Percentiles rank a stretch among this genome's conserved stretches.
Conservation (phyloP, 768 basidiomycete species). For the Suillus weaverae region DNA sequence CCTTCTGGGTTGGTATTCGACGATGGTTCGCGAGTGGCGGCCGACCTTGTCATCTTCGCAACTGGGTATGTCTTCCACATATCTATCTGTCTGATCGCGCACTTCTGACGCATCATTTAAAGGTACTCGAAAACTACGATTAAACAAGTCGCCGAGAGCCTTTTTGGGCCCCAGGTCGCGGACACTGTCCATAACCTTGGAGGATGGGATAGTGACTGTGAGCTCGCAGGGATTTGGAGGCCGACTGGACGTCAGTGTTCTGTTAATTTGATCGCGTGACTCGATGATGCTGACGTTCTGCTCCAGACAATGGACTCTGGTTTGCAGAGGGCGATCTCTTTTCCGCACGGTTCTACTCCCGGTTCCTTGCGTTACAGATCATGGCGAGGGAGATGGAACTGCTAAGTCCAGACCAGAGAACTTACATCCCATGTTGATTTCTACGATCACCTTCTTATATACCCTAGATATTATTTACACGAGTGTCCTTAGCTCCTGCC, state of each 20-base stretch:
- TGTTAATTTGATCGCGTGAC: background rate
- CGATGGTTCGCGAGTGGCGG: conserved; percentile 5
- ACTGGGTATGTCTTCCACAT: background rate
- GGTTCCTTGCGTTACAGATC: background rate
- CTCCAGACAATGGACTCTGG: conserved; percentile 8
- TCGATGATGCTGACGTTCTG: background rate
- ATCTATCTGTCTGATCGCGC: background rate
- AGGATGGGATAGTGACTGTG: conserved; percentile 12
- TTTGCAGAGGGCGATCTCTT: conserved; percentile 10
- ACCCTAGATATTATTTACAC: background rate
- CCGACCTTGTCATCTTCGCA: conserved; percentile 8
- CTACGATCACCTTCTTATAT: background rate
- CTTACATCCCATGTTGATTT: background rate
- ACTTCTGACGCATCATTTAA: background rate
- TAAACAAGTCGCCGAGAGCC: conserved; percentile 1
- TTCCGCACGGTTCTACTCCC: conserved; percentile 2
- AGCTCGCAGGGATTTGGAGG: conserved; percentile 14
- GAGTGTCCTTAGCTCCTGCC: background rate
- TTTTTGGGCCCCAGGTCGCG: conserved; percentile 4
- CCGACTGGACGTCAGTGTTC: conserved; percentile 9
- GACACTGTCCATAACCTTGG: conserved; percentile 11
- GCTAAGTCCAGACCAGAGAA: background rate
- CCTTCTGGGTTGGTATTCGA: conserved; percentile 4
- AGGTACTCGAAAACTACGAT: conserved; percentile 8
- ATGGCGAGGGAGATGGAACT: background rate